Conservation (phyloP, 169 alveolate species). For the Plasmodium fragile region DNA sequence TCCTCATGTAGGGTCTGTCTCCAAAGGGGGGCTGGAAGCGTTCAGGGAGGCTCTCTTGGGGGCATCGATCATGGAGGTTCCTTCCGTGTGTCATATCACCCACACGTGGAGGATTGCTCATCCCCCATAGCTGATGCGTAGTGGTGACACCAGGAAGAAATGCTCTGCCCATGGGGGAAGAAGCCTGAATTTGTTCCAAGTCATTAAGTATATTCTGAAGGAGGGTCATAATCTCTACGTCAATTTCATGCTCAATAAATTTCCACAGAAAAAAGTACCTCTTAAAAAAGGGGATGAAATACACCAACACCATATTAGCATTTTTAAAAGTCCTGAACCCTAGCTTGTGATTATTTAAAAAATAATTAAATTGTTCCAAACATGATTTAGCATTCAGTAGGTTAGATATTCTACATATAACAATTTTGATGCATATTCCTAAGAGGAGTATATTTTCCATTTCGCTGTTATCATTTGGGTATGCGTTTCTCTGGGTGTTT, state of each 20-base stretch:
- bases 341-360: constrained; percentile 18
- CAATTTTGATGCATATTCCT: constrained; percentile 65
- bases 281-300: constrained; percentile 64
- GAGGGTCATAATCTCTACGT: constrained; percentile 23
- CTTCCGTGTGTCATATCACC: background rate
- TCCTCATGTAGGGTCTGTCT: background rate
- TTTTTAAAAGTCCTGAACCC: constrained; percentile 43
- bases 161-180: background rate
- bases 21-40: background rate
- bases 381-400: constrained; percentile 50
- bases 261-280: constrained; percentile 61
- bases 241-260: constrained; percentile 66
- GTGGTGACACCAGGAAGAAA: background rate
- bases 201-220: constrained; percentile 17
- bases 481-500: background rate
- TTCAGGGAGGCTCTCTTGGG: background rate
- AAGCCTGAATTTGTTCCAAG: constrained; percentile 20
- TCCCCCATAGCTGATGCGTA: background rate
- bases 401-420: constrained; percentile 38
- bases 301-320: constrained; percentile 29
- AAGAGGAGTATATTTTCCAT: constrained; percentile 23
- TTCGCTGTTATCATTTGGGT: constrained; percentile 1
- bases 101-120: background rate
- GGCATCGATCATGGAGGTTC: background rate
- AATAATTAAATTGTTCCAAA: constrained; percentile 48